Evolutionary conservation across 148 eudicot species (phyloP), one percentile per base, ranked within the genome.

Genomic region (Polygonum aviculare): DNA sequence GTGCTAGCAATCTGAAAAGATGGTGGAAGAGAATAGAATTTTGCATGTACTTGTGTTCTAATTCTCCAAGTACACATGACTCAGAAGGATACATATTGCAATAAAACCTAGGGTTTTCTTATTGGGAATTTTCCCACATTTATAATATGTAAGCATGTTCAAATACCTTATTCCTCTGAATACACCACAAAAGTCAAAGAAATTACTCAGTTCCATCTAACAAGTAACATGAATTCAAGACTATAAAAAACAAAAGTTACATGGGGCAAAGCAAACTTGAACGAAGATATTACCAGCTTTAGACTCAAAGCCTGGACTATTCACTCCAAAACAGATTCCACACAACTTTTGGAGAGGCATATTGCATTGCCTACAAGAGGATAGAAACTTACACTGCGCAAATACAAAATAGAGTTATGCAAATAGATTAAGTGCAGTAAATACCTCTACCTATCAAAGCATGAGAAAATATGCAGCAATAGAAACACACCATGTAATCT

Each of bases 341-440:
- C 36, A 94, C 73, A 79, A 97, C 98, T 86, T 94, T 94, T 65
- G 94, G 96, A 82, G 98, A 94, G 78, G 94, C 86, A 92, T 90
- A 94, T 78, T 92, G 94, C 98, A 94, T 92, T 79, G 97, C 93
- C 98, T 94, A 88, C 89, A 90, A 85, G 82, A 76, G 78, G 51
- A 74, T 16, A 82, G 77, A 70, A 89, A 79, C 86, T 86, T 83
- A 83, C 85, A 83, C 82, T 76, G 79, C 79, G 77, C 78, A 75
- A 38, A 80, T 77, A 48, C 69, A 69, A 73, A 81, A 74, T 81
- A 82, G 77, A 77, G 72, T 67, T 16, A 67, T 63, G 69, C 69
- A 33, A 33, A 33, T 63, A 14, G 12, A 33, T 31, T 63, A 63
- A 40, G 33, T 19, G 12, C 14, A 63, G 44, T 38, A 67, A 67